These are phyloP conservation scores for Geotrichum citri-aurantii DNA, from an alignment of 1,139 yeast genomes.

Conservation along the genomic window DNA sequence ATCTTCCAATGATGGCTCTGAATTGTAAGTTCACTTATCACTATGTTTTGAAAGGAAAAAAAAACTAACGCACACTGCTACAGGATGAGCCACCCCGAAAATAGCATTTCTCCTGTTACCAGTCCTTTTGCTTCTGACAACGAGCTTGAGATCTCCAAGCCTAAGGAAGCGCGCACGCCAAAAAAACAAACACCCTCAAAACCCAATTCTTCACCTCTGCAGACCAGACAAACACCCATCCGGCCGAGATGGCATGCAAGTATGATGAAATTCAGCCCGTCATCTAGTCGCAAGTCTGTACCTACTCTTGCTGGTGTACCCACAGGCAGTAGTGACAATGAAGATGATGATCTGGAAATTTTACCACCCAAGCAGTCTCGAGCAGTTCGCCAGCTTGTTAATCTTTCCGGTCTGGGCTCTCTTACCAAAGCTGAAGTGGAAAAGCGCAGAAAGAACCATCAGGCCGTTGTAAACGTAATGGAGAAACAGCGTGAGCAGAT, in stretches of 20 bases:
- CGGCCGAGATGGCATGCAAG: conserved; percentile 11
- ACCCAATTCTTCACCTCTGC: not conserved
- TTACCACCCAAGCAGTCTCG: conserved; percentile 24
- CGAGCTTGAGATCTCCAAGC: conserved; percentile 1
- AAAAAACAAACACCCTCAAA: not conserved
- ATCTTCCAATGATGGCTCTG: not conserved
- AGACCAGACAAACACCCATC: not conserved
- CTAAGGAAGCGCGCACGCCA: not conserved
- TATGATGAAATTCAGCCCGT: not conserved
- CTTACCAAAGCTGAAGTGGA: conserved; percentile 5
- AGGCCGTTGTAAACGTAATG: conserved; percentile 19
- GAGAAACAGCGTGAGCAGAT: conserved; percentile 32
- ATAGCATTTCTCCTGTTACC: conserved; percentile 6
- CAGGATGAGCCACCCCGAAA: conserved; percentile 12
- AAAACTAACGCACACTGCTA: not conserved
- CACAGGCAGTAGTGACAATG: conserved; percentile 2
- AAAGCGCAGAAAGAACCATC: conserved; percentile 16
- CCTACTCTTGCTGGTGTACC: not conserved
- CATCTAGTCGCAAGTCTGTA: conserved; percentile 4
- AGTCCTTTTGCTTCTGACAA: conserved; percentile 10
- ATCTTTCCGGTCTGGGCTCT: conserved; percentile 23
- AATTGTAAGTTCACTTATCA: not conserved
- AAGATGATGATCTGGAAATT: conserved; percentile 26
- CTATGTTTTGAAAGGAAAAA: not conserved
- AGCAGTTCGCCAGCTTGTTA: conserved; percentile 23